These are phyloP conservation scores for Cordyceps javanica DNA, from an alignment of 2,329 filamentous ascomycete species.

Conservation along the genomic window DNA sequence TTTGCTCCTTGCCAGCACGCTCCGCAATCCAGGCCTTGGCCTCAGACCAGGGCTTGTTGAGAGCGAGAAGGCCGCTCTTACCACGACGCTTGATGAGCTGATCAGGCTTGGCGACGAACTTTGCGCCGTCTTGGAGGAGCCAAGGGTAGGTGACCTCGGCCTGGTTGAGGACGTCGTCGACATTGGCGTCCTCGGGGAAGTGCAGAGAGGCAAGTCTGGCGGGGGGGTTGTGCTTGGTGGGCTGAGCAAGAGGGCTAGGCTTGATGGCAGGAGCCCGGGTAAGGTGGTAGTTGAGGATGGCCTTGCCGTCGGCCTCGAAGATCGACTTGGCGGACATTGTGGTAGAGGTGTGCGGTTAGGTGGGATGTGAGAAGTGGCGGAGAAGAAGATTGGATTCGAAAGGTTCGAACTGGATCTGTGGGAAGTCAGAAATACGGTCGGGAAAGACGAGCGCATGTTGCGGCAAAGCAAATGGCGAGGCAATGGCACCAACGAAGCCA, in stretches of 20 bases:
- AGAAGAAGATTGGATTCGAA: neutral
- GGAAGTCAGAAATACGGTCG: conserved; percentile 10
- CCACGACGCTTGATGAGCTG: conserved; percentile 99
- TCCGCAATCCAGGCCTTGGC: conserved; percentile 90
- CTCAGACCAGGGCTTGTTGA: conserved; percentile 97
- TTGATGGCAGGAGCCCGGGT: conserved; percentile 96
- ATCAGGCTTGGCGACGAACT: conserved; percentile 98
- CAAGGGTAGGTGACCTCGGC: conserved; percentile 96
- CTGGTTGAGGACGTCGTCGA: conserved; percentile 83
- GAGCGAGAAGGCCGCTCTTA: conserved; percentile 91
- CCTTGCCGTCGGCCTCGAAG: conserved; percentile 98
- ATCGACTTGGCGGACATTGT: conserved; percentile 74
- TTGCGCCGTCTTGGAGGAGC: conserved; percentile 75
- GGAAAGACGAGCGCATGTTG: neutral
- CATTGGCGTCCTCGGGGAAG: conserved; percentile 83
- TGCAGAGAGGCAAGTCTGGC: conserved; percentile 85
- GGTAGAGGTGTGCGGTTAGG: conserved; percentile 22
- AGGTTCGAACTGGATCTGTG: neutral
- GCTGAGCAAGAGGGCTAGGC: conserved; percentile 82
- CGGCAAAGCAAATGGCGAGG: neutral
- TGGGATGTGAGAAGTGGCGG: conserved; percentile 17
- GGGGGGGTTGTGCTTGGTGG: conserved; percentile 85
- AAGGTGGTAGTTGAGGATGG: conserved; percentile 99
- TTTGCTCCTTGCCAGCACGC: conserved; percentile 83
- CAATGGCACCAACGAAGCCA: neutral